Evolutionary conservation across 2,329 filamentous ascomycete species (phyloP).

Genomic region (Ophiobolus disseminans): DNA sequence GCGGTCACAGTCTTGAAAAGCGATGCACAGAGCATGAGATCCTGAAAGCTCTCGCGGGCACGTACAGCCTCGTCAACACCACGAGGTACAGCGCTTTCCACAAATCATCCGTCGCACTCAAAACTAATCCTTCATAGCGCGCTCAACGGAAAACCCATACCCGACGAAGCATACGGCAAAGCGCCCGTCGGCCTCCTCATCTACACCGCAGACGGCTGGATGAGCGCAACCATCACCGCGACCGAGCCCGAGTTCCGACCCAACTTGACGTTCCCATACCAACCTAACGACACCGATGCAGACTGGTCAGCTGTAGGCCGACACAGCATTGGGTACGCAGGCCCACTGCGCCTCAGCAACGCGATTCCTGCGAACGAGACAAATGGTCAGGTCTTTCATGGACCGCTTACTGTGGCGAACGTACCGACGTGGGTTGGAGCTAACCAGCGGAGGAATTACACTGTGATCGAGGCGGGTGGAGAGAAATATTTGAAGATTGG

Average conservation of each 20-base stretch:
- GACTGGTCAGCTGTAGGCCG: slow-evolving; percentile 41
- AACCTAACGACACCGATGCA: slow-evolving; percentile 25
- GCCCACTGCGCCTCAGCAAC: slow-evolving; percentile 24
- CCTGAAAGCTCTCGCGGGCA: slow-evolving; percentile 28
- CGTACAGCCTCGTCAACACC: slow-evolving; percentile 35
- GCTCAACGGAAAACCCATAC: slow-evolving; percentile 24
- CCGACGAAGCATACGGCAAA: slow-evolving; percentile 29
- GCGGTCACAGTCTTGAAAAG: background rate
- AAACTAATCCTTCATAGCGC: slow-evolving; percentile 15
- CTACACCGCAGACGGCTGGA: slow-evolving; percentile 34
- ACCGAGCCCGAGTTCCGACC: slow-evolving; percentile 30
- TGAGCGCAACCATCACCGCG: slow-evolving; percentile 37
- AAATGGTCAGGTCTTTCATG: slow-evolving; percentile 34
- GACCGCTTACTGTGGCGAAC: slow-evolving; percentile 34
- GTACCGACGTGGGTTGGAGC: slow-evolving; percentile 33
- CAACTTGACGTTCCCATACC: slow-evolving; percentile 31
- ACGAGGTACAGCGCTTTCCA: slow-evolving; percentile 13
- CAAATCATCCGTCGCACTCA: too few species aligned
- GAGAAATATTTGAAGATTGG: slow-evolving; percentile 29
- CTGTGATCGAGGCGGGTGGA: slow-evolving; percentile 23
- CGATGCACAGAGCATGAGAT: slow-evolving; percentile 14
- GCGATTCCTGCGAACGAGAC: slow-evolving; percentile 23
- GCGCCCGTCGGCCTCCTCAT: slow-evolving; percentile 34
- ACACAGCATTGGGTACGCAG: slow-evolving; percentile 38
- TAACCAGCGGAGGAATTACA: slow-evolving; percentile 32